Conservation (phyloP, 2,329 filamentous ascomycete species). For the Fusarium piperis region DNA sequence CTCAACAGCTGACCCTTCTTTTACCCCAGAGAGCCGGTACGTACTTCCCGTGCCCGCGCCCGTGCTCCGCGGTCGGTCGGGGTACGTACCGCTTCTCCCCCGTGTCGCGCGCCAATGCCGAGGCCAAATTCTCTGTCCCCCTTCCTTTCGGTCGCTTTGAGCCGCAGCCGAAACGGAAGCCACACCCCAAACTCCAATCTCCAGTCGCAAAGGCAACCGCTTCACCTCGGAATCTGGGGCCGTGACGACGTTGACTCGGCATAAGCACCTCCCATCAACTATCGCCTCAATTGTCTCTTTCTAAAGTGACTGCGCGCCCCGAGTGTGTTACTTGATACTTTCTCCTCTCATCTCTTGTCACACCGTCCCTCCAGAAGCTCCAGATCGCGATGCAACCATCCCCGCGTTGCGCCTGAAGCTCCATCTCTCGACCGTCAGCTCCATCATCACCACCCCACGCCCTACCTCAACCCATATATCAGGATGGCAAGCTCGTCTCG, state of each 20-base stretch:
- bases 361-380: slow-evolving; percentile 1
- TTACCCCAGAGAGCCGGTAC: slow-evolving; percentile 23
- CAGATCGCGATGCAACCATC: slow-evolving; percentile 26
- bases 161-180: slow-evolving; percentile 34
- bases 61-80: slow-evolving; percentile 14
- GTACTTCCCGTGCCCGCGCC: neutral
- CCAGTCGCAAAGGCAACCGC: slow-evolving; percentile 4
- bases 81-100: slow-evolving; percentile 28
- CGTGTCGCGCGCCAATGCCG: slow-evolving; percentile 31
- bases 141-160: slow-evolving; percentile 28
- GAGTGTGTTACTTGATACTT: neutral
- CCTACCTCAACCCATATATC: neutral
- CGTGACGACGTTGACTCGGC: neutral
- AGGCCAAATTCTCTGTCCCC: slow-evolving; percentile 25
- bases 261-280: slow-evolving; percentile 13
- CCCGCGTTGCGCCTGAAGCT: slow-evolving; percentile 31
- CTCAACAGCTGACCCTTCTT: neutral
- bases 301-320: slow-evolving; percentile 3
- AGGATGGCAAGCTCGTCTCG: slow-evolving; percentile 46
- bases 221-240: slow-evolving; percentile 8
- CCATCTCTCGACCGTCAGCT: slow-evolving; percentile 17
- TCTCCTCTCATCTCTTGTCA: neutral
- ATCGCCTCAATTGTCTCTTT: slow-evolving; percentile 2
- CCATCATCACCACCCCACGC: neutral
- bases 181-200: slow-evolving; percentile 21